These are phyloP conservation scores for Naganishia albida DNA, from an alignment of 1,284 basidiomycete genomes.

Conservation along the genomic window DNA sequence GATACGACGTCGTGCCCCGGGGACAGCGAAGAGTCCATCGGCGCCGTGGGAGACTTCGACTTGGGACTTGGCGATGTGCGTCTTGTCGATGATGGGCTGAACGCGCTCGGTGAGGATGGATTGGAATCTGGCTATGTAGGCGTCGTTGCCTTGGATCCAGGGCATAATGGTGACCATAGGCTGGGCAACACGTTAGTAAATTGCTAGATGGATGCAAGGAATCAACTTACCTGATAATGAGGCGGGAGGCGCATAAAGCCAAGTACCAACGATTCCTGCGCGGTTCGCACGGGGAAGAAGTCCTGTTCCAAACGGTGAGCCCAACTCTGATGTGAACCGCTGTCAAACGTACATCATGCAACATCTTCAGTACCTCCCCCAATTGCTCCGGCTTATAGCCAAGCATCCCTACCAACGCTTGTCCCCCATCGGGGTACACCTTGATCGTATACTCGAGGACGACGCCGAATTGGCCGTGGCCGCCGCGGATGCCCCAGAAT, in stretches of 20 bases:
- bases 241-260: constrained; percentile 15
- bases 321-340: not conserved
- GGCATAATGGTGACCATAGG: constrained; percentile 15
- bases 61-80: constrained; percentile 3
- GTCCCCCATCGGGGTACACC: constrained; percentile 2
- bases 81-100: constrained; percentile 3
- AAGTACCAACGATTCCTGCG: constrained; percentile 13
- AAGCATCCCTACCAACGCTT: constrained; percentile 3
- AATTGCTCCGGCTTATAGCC: constrained; percentile 10
- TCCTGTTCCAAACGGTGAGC: not conserved
- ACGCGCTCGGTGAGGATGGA: constrained; percentile 1
- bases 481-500: constrained; percentile 15
- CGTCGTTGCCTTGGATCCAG: constrained; percentile 18
- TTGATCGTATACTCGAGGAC: constrained; percentile 2
- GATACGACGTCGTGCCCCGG: constrained; percentile 2
- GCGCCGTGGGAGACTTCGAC: constrained; percentile 13
- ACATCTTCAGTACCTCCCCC: not conserved
- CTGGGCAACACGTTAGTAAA: not conserved
- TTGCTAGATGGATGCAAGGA: not conserved
- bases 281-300: constrained; percentile 7
- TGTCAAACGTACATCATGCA: not conserved
- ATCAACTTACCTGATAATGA: not conserved
- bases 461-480: constrained; percentile 10
- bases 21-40: constrained; percentile 2
- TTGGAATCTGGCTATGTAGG: constrained; percentile 13